Conservation (phyloP, 2,329 filamentous ascomycete genomes). For the Aureobasidium subglaciale region DNA sequence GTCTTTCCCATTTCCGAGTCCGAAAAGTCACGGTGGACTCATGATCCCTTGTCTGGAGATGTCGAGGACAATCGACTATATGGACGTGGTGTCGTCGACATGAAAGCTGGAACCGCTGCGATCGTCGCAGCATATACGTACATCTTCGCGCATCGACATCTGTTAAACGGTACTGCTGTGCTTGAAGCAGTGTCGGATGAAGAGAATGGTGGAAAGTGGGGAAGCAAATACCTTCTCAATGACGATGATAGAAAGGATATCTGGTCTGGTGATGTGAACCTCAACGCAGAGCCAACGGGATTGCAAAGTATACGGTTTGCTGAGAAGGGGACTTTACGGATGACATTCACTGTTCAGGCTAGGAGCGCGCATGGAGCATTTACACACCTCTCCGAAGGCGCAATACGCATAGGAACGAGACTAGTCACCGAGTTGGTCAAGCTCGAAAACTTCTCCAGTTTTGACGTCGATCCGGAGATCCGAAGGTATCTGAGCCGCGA, state of each 20-base stretch:
- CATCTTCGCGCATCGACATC: constrained; percentile 20
- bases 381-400: constrained; percentile 33
- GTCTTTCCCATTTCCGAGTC: constrained; percentile 33
- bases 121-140: constrained; percentile 34
- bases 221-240: constrained; percentile 32
- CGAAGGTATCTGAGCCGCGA: constrained; percentile 25
- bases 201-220: constrained; percentile 35
- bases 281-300: constrained; percentile 35
- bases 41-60: constrained; percentile 33
- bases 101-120: constrained; percentile 39
- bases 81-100: constrained; percentile 36
- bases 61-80: constrained; percentile 29
- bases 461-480: constrained; percentile 24
- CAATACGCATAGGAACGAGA: constrained; percentile 30
- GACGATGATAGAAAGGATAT: constrained; percentile 20
- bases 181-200: constrained; percentile 35
- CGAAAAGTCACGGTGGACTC: constrained; percentile 26
- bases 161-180: constrained; percentile 12
- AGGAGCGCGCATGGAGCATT: constrained; percentile 35
- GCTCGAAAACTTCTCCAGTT: constrained; percentile 23
- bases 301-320: constrained; percentile 35
- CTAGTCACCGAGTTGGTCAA: constrained; percentile 27
- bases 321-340: constrained; percentile 37
- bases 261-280: constrained; percentile 35
- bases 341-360: constrained; percentile 31